Evolutionary conservation across 768 basidiomycete species (phyloP), one percentile per base, ranked within the genome.

Genomic region (Infundibulicybe gibba): DNA sequence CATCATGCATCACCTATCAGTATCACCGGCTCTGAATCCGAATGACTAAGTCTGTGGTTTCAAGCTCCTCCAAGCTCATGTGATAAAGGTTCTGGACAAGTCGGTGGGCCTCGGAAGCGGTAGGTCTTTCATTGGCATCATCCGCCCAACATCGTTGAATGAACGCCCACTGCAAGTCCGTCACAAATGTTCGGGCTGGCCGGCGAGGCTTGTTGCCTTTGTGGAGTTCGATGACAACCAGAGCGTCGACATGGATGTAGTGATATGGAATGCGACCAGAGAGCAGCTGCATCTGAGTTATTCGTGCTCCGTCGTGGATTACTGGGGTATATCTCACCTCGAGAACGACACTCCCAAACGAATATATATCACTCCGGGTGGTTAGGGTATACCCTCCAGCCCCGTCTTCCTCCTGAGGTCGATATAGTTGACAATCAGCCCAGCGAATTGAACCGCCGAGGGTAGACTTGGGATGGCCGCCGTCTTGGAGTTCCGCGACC

Each of bases 391-490:
- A 54, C 30, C 54, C 16, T 12, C 49, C 37, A 25, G 25, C 25
- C n/a, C 45, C 41, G 20, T 63, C 61, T 17, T 68, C 62, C 13
- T 66, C 60, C 41, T 48, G 49, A 15, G 60, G 33, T 5, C 53
- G 56, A 48, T 71, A 76, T 0, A 79, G 47, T 13, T 68, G 58
- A 0, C 73, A 62, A 47, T 75, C 77, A 5, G 70, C 71, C 75
- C 77, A 77, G 1, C 75, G 66, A 31, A 76, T 62, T 17, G 70
- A 72, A 6, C 77, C 74, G 14, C 69, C 68, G 21, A 76, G 56
- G n/a, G 58, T 62, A 5, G 69, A 67, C 46, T 61, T 66, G 35
- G 65, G 52, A 14, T 58, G 63, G 14, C 60, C 60, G 14, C 59
- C 48, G 5, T 60, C 60, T 34, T 65, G 54, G 21, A 71, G 53